A percentile compares a stretch with the other conserved stretches of the same genome.
Evolutionary conservation across 1,284 basidiomycete species (phyloP).

Genomic region (Peniophora sp.): DNA sequence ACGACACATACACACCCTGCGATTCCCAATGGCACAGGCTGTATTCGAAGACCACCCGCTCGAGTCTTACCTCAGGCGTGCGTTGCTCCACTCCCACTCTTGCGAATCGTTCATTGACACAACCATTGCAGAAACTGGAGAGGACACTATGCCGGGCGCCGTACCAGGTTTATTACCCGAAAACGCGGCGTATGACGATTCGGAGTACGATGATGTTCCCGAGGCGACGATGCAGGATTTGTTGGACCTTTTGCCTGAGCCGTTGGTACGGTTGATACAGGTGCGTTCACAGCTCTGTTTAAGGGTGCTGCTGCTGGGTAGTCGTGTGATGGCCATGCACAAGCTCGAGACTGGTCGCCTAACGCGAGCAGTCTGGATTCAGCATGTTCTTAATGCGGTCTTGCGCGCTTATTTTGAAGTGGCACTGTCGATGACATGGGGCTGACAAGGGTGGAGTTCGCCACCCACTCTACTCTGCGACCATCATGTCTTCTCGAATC

Average conservation of each 20-base stretch:
- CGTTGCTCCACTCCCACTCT: constrained; percentile 17
- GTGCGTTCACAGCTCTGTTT: too few species aligned
- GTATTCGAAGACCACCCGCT: constrained; percentile 73
- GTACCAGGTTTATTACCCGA: constrained; percentile 19
- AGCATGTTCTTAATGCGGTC: too few species aligned
- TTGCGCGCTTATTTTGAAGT: too few species aligned
- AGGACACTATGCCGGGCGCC: constrained; percentile 34
- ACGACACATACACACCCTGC: background rate
- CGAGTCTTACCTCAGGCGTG: constrained; percentile 64
- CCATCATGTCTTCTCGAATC: too few species aligned
- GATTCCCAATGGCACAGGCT: constrained; percentile 59
- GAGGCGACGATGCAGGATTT: constrained; percentile 16
- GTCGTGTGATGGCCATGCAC: too few species aligned
- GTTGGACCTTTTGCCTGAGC: constrained; percentile 27
- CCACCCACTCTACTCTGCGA: too few species aligned
- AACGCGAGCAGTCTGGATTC: too few species aligned
- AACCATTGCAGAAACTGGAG: constrained; percentile 43
- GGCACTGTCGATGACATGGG: too few species aligned
- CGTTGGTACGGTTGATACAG: constrained; percentile 26
- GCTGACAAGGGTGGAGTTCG: too few species aligned
- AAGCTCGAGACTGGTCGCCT: too few species aligned
- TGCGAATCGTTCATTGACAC: constrained; percentile 4
- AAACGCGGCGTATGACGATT: constrained; percentile 14
- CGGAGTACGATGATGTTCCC: constrained; percentile 20
- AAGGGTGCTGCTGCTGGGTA: too few species aligned